Conservation (phyloP, 129 eudicot species). For the Flaveria trinervia region DNA sequence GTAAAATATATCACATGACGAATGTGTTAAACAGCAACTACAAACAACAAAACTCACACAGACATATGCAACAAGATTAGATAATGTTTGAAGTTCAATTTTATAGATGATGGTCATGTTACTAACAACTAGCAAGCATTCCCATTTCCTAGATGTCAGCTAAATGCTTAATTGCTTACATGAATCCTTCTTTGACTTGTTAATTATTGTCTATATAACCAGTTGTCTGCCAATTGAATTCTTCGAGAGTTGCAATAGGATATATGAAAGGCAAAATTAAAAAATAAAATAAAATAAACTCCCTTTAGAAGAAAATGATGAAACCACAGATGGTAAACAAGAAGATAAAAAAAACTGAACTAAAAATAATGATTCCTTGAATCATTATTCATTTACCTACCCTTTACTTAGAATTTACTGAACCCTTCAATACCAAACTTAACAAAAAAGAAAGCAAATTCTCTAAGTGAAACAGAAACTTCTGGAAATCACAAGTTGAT, state of each 20-base stretch:
- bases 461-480: conserved; percentile 26
- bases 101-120: no score
- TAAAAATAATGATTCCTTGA: conserved; percentile 1
- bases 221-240: neutral
- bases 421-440: conserved; percentile 39
- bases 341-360: conserved; percentile 11
- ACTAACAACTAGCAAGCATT: no score
- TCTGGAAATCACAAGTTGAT: conserved; percentile 29
- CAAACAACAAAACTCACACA: no score
- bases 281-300: no score
- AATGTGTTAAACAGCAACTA: neutral
- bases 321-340: conserved; percentile 12
- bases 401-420: conserved; percentile 37
- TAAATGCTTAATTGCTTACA: no score
- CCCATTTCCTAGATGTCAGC: no score
- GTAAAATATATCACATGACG: neutral
- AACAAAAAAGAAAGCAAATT: conserved; percentile 26
- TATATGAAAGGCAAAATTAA: no score
- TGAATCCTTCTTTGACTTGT: conserved; percentile 13
- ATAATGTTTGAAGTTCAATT: no score
- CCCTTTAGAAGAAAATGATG: no score
- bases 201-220: neutral
- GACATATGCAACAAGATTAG: neutral
- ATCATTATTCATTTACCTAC: conserved; percentile 28
- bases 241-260: no score